Base-by-base conservation (phyloP, 345 rosid species). In the Salix purpurea region DNA sequence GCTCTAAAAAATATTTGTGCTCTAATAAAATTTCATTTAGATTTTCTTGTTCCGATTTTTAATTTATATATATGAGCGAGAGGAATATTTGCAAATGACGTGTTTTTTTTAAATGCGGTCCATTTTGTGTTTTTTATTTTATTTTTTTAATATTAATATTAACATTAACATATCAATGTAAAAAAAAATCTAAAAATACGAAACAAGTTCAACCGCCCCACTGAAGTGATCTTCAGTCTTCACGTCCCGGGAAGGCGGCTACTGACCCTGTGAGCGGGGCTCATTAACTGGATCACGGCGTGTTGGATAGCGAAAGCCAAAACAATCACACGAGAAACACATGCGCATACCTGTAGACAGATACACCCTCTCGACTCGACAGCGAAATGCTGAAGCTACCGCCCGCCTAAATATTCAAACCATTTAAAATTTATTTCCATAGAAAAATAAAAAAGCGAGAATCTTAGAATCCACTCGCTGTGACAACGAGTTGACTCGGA, bases 401-500 rank as follows among this genome's bases (percentile, higher is more conserved):
- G 11, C 50, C 58, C 72, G 7, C 23, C 37, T 14, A 6, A 58
- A 37, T 12, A 24, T 32, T 16, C 4, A 56, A 15, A 11, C 2
- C 6, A 11, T 19, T 23, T 46, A 23, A 69, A 69, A 6, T 44
- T 34, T 32, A 34, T 32, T 14, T 10, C 15, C 39, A 6, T 14
- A 36, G 3, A 4, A 37, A 58, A 39, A 5, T 4, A 14, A 32
- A 0, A 34, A 24, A 19, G 18, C 74, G 32, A 7, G 54, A 26
- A 15, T 13, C 24, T 10, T 58, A 56, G 11, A 30, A 42, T 30
- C 7, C n/a, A 66, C 77, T 48, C 77, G 50, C 24, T 2, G n/a
- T 23, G 1, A 12, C 13, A 16, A 21, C 50, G 71, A 75, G 71
- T 66, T 75, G 77, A 66, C 32, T 52, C 71, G 71, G 52, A 24